These are phyloP conservation scores for Penicillium rolfsii DNA, from an alignment of 2,329 filamentous ascomycete species.

Conservation along the genomic window DNA sequence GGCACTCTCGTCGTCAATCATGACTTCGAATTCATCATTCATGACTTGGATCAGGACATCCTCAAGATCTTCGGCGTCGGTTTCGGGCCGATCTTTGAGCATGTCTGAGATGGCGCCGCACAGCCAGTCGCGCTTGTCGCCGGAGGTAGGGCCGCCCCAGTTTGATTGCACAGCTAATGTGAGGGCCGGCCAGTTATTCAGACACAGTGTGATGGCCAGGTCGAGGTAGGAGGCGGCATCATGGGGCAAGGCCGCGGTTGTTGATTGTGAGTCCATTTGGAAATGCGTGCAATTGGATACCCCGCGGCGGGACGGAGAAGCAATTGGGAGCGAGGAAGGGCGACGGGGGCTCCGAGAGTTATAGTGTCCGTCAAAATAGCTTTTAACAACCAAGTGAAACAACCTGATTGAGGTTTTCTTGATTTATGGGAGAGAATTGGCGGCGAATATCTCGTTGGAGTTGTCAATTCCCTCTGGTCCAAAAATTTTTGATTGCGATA, in stretches of 20 bases:
- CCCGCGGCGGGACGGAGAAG: slow-evolving; percentile 15
- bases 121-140: slow-evolving; percentile 95
- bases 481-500: slow-evolving; percentile 2
- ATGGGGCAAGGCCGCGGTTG: slow-evolving; percentile 44
- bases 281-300: slow-evolving; percentile 14
- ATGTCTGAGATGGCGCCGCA: slow-evolving; percentile 84
- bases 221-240: slow-evolving; percentile 72
- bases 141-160: slow-evolving; percentile 82
- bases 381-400: not conserved
- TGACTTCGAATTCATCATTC: slow-evolving; percentile 93
- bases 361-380: not conserved
- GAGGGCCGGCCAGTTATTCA: slow-evolving; percentile 87
- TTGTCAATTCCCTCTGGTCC: not conserved
- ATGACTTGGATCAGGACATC: slow-evolving; percentile 84
- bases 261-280: slow-evolving; percentile 28
- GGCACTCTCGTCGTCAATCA: slow-evolving; percentile 86
- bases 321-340: not conserved
- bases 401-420: not conserved
- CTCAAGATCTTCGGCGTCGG: slow-evolving; percentile 80
- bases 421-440: too few relatives aligned
- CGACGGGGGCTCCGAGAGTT: not conserved
- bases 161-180: slow-evolving; percentile 82
- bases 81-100: slow-evolving; percentile 63
- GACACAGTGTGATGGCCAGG: slow-evolving; percentile 78
- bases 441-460: not conserved